Evolutionary conservation across 139 green algal genomes (phyloP), one percentile per base, ranked within the genome.

Genomic region (Chlorella vulgaris): DNA sequence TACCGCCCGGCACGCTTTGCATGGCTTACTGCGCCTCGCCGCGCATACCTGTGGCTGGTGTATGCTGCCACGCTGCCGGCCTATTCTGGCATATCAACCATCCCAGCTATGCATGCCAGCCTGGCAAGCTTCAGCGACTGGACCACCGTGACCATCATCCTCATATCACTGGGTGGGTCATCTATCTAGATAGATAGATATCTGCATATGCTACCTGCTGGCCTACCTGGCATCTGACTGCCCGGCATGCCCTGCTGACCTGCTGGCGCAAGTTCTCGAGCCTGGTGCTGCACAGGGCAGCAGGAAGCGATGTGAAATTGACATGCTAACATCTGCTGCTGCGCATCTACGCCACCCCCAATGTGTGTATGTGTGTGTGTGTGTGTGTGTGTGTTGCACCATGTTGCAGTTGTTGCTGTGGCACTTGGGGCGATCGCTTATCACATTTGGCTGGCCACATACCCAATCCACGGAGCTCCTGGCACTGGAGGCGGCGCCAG

Each of bases 71-170:
- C 28, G 24, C 28, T 79, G 19, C 73, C 73, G 2, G 36, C 36
- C 35, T 79, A 79, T 35, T 67, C 51, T 0, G 73, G 35, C 8
- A 10, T 79, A 33, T 35, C 29, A 33, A 79, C 62, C 53, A 67
- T 55, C 10, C 73, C 73, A 19, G 73, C 73, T 7, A 28, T 79
- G 51, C 58, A 50, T 2, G 36, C 43, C 6, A 79, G 73, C 73
- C 53, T 79, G 51, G 36, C 73, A 15, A 79, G 26, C 26, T 6
- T 21, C 3, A 24, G 58, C 8, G 62, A 60, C 24, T 40, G 73
- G 73, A 53, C 38, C 7, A 2, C 38, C 15, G 51, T 21, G n/a
- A 28, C 55, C 18, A 65, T n/a, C 55, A 21, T 29, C 55, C 18
- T 65, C 18, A 65, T 65, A 8, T 65, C 55, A 31, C 18, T 29